phyloP scores from a whole-genome alignment of 2,329 filamentous ascomycete species.

The Arthrobotrys iridis region DNA sequence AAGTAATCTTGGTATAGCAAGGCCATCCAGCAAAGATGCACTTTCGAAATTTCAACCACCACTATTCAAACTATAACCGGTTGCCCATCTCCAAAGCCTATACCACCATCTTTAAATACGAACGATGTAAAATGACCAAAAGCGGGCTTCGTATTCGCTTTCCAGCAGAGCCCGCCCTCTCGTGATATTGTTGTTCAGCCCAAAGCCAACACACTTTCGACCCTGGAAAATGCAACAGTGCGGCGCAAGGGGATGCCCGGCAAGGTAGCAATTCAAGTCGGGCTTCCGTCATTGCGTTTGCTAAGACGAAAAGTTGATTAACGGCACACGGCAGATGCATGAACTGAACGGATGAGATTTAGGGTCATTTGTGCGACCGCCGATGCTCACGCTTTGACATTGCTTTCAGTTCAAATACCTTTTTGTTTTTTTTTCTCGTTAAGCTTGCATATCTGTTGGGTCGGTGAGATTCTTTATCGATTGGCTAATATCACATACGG shows the following conservation, averaged over 20 bases:
- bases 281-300: too few relatives aligned
- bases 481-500: neutral
- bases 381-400: neutral
- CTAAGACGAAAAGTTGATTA: neutral
- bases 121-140: neutral
- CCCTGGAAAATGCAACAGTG: constrained; percentile 18
- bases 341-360: neutral
- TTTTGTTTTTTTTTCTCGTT: constrained; percentile 1
- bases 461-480: neutral
- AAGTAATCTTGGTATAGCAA: neutral
- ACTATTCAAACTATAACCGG: neutral
- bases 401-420: neutral
- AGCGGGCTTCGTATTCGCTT: neutral
- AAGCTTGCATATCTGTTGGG: neutral
- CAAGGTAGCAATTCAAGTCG: neutral
- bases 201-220: constrained; percentile 1
- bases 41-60: too few relatives aligned
- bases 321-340: constrained; percentile 21
- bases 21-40: too few relatives aligned
- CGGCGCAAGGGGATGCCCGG: neutral
- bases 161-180: neutral
- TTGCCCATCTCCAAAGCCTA: constrained; percentile 1
- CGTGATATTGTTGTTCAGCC: constrained; percentile 5
- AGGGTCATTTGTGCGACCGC: constrained; percentile 23
- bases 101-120: neutral